Evolutionary conservation across 768 basidiomycete genomes (phyloP).

Genomic region (Kwoniella europaea): DNA sequence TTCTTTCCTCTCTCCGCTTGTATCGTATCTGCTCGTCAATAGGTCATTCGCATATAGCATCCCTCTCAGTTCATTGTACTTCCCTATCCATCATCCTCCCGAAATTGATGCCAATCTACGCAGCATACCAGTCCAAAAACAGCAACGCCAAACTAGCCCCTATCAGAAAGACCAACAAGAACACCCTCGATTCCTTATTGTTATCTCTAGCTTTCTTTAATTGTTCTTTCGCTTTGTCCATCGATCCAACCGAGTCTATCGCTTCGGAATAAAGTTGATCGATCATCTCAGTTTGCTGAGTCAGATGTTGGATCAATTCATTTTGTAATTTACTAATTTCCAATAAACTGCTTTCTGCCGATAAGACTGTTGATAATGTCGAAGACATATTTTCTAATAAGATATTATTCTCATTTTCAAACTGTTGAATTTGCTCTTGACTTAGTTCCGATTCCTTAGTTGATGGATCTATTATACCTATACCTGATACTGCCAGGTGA

Average conservation of each 20-base stretch:
- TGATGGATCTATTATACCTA: constrained; percentile 73
- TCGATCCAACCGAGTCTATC: constrained; percentile 78
- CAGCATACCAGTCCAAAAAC: constrained; percentile 87
- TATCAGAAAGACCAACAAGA: constrained; percentile 86
- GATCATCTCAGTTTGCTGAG: constrained; percentile 86
- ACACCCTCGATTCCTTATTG: constrained; percentile 83
- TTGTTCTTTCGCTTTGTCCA: constrained; percentile 88
- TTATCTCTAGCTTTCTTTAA: constrained; percentile 85
- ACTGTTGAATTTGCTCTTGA: constrained; percentile 72
- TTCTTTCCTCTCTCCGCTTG: no score
- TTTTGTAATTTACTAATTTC: constrained; percentile 93
- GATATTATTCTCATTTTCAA: constrained; percentile 87
- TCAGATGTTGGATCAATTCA: constrained; percentile 85
- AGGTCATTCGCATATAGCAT: no score
- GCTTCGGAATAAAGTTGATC: constrained; percentile 95
- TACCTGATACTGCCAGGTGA: constrained; percentile 66
- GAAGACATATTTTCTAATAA: constrained; percentile 83
- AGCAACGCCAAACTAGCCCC: constrained; percentile 88
- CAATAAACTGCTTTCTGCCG: constrained; percentile 85
- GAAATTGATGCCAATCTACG: constrained; percentile 56
- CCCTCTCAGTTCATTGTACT: background rate
- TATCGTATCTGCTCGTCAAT: no score
- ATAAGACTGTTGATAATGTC: constrained; percentile 83
- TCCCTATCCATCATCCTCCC: no score
- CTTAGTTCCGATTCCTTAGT: constrained; percentile 59